A percentile compares a stretch with the other conserved stretches of the same genome.
Evolutionary conservation across 2,329 filamentous ascomycete genomes (phyloP).

Genomic region (Pyricularia grisea): DNA sequence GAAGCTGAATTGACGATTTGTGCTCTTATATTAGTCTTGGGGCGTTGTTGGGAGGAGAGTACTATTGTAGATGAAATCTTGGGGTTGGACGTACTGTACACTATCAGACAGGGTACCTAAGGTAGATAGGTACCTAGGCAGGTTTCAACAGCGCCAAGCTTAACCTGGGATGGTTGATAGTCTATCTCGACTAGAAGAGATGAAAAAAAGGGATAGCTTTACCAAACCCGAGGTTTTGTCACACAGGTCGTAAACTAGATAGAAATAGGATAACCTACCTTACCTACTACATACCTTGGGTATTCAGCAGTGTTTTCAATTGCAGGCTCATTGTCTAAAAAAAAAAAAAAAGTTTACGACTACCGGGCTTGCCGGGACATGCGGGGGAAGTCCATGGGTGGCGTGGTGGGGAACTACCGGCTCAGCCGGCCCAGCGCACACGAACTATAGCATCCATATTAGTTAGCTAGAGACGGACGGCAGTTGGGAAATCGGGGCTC

Average conservation of each 20-base stretch:
- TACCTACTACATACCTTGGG: too few species aligned
- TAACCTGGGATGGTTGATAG: neutral
- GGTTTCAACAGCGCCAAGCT: neutral
- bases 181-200: neutral
- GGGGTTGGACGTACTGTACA: neutral
- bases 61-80: neutral
- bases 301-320: neutral
- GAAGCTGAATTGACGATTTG: neutral
- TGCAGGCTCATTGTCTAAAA: neutral
- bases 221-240: neutral
- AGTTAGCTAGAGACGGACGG: neutral
- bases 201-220: neutral
- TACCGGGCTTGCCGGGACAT: neutral
- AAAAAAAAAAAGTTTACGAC: too few species aligned
- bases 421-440: neutral
- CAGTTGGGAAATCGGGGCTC: conserved; percentile 1
- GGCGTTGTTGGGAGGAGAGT: neutral
- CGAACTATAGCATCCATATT: neutral
- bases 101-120: neutral
- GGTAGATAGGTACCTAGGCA: too few species aligned
- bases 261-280: neutral
- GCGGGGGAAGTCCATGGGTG: conserved; percentile 7
- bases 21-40: neutral
- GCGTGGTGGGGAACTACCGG: conserved; percentile 2
- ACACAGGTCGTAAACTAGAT: neutral